Evolutionary conservation across 2,329 filamentous ascomycete species (phyloP).

Genomic region (Neofusicoccum cordaticola): DNA sequence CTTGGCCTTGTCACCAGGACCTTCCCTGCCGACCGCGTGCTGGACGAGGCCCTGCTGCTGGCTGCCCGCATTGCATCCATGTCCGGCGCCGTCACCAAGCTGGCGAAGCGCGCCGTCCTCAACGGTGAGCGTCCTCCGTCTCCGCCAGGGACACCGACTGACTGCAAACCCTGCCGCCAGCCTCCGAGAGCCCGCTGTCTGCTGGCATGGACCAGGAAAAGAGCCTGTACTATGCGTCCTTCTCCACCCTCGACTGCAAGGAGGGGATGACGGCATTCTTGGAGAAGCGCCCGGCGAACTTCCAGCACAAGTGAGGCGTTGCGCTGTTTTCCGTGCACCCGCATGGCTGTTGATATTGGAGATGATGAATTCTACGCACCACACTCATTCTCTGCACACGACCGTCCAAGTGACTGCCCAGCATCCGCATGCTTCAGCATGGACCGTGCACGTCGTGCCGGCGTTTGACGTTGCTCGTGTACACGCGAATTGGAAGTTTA

Average conservation of each 20-base stretch:
- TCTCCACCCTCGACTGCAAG: conserved; percentile 40
- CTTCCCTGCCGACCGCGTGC: conserved; percentile 35
- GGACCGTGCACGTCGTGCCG: too few species aligned
- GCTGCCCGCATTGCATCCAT: conserved; percentile 42
- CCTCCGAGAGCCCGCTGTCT: conserved; percentile 42
- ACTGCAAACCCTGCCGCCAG: conserved; percentile 27
- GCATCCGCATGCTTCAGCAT: too few species aligned
- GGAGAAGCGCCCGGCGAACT: conserved; percentile 34
- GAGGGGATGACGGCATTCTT: conserved; percentile 44
- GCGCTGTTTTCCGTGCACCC: too few species aligned
- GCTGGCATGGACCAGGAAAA: conserved; percentile 40
- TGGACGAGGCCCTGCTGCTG: conserved; percentile 38
- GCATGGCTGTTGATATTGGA: too few species aligned
- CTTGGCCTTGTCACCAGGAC: conserved; percentile 41
- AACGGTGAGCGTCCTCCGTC: conserved; percentile 32
- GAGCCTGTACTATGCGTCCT: conserved; percentile 34
- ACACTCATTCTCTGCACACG: too few species aligned
- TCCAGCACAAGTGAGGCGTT: conserved; percentile 23
- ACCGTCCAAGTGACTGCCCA: too few species aligned
- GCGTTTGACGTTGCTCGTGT: too few species aligned
- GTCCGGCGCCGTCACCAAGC: conserved; percentile 40
- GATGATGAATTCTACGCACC: too few species aligned
- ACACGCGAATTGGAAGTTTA: too few species aligned
- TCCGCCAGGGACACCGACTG: conserved; percentile 16
- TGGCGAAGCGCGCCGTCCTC: conserved; percentile 46